Evolutionary conservation across 2,329 filamentous ascomycete species (phyloP).

Genomic region (Bretziella fagacearum): DNA sequence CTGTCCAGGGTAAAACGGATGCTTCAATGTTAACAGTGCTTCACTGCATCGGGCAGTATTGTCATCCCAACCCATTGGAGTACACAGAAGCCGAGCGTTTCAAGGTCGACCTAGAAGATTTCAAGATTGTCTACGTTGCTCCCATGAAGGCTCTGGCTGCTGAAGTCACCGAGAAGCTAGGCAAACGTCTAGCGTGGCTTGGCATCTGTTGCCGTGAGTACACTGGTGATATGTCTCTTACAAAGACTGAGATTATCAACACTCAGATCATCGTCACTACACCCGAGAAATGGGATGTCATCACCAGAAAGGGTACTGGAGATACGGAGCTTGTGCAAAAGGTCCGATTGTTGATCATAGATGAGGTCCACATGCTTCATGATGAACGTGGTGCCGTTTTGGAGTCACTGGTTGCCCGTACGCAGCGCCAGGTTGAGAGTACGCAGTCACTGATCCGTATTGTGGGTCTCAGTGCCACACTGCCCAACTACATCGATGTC

Average conservation of each 20-base stretch:
- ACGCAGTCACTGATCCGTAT: constrained; percentile 96
- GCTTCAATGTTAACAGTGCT: constrained; percentile 93
- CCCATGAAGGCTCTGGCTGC: constrained; percentile 98
- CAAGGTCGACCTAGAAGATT: constrained; percentile 65
- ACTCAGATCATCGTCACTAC: constrained; percentile 98
- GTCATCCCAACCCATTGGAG: constrained; percentile 62
- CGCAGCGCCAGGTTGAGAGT: constrained; percentile 90
- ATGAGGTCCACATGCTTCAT: constrained; percentile 98
- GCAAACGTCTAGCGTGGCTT: constrained; percentile 82
- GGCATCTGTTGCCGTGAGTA: constrained; percentile 83
- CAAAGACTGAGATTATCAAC: constrained; percentile 84
- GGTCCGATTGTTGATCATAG: constrained; percentile 86
- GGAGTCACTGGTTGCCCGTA: constrained; percentile 87
- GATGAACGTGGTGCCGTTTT: constrained; percentile 92
- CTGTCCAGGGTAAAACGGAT: constrained; percentile 73
- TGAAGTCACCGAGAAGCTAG: constrained; percentile 87
- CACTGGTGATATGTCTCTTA: constrained; percentile 97
- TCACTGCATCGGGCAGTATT: constrained; percentile 76
- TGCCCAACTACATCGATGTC: constrained; percentile 94
- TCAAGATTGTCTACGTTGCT: constrained; percentile 97
- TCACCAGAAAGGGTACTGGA: constrained; percentile 90
- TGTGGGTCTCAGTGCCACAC: constrained; percentile 81
- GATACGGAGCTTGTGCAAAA: constrained; percentile 97
- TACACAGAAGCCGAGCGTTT: constrained; percentile 60
- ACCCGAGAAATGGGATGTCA: constrained; percentile 98